phyloP scores from a whole-genome alignment of 2,329 filamentous ascomycete species.

The Chaetoscypha palmicola region DNA sequence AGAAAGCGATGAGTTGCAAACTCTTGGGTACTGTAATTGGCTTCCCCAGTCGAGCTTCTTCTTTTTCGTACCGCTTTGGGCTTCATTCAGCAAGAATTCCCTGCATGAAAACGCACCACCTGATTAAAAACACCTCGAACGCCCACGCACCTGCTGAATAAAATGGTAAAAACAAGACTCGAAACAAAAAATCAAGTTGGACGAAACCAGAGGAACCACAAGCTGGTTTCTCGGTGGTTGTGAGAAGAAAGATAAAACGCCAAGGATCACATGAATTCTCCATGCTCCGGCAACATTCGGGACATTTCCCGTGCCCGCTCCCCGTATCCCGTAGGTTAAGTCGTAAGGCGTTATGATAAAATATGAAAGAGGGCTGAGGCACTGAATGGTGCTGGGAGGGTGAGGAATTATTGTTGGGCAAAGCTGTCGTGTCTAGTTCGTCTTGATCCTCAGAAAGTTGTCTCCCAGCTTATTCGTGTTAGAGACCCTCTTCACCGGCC shows the following conservation, averaged over 20 bases:
- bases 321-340: neutral
- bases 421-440: neutral
- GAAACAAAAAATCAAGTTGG: neutral
- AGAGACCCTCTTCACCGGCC: constrained; percentile 92
- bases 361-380: neutral
- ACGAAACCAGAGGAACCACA: neutral
- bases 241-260: neutral
- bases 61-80: constrained; percentile 2
- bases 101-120: too few relatives aligned
- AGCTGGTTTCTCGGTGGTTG: too few relatives aligned
- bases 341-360: constrained; percentile 3
- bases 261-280: neutral
- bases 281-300: neutral
- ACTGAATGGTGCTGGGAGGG: constrained; percentile 4
- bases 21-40: constrained; percentile 8
- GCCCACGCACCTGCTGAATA: neutral
- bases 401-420: constrained; percentile 1
- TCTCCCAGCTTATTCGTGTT: constrained; percentile 31
- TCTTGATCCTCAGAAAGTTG: constrained; percentile 13
- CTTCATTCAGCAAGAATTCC: too few relatives aligned
- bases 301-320: neutral
- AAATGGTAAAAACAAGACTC: neutral
- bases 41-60: constrained; percentile 5
- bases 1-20: neutral
- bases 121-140: neutral